These are phyloP conservation scores for Acanthamoeba healyi DNA, from an alignment of 208 protist species.

Conservation along the genomic window DNA sequence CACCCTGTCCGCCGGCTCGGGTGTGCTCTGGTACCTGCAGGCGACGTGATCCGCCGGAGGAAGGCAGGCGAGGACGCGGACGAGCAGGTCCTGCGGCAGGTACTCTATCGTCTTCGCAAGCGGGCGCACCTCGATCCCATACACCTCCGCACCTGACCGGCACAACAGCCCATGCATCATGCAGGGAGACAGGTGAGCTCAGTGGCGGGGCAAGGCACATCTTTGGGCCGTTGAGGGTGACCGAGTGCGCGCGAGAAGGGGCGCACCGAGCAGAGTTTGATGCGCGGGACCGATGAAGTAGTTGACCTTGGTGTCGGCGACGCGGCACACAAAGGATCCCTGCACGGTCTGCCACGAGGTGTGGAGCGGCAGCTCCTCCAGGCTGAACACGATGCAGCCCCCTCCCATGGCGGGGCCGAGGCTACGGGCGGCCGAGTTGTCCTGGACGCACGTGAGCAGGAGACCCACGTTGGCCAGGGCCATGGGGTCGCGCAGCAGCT, in stretches of 20 bases:
- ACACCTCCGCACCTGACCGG: not conserved
- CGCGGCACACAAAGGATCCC: not conserved
- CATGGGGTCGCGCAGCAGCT: slow-evolving; percentile 10
- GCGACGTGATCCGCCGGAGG: not conserved
- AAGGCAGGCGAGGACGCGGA: not conserved
- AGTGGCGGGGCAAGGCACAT: too few species aligned
- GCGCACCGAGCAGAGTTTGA: slow-evolving; percentile 11
- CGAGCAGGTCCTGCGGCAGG: slow-evolving; percentile 15
- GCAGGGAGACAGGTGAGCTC: too few species aligned
- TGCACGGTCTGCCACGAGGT: not conserved
- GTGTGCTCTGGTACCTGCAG: not conserved
- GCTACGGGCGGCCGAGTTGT: not conserved
- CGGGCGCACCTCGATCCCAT: not conserved
- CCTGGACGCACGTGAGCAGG: not conserved
- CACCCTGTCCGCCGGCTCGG: not conserved
- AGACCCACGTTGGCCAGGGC: not conserved
- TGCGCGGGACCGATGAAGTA: slow-evolving; percentile 5
- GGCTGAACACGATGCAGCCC: slow-evolving; percentile 20
- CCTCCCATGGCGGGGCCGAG: not conserved
- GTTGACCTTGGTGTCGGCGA: slow-evolving; percentile 3
- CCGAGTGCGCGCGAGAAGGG: too few species aligned
- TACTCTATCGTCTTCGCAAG: slow-evolving; percentile 21
- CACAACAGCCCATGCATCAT: too few species aligned
- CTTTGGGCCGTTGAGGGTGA: not conserved
- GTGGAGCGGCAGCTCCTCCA: slow-evolving; percentile 29